Evolutionary conservation across 495 filamentous ascomycete species (phyloP).

Genomic region (Neurospora terricola): DNA sequence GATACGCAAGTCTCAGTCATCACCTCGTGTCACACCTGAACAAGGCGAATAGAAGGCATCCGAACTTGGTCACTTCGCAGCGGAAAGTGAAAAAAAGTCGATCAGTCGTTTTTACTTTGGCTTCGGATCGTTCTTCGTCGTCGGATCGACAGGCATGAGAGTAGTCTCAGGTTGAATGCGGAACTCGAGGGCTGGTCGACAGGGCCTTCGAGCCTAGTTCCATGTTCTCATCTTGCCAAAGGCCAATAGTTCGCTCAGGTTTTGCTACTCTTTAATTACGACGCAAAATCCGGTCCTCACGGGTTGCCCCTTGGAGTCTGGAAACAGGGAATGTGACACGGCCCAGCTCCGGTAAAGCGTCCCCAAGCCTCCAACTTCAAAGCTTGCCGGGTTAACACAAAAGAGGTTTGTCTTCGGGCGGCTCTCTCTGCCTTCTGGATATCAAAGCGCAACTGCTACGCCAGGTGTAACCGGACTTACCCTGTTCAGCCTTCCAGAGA

Average conservation of each 20-base stretch:
- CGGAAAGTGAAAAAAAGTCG: background rate
- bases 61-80: background rate
- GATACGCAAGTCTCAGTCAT: background rate
- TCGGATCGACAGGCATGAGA: background rate
- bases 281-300: background rate
- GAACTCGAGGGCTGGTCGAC: background rate
- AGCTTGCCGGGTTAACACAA: background rate
- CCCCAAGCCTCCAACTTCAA: background rate
- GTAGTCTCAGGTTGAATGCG: background rate
- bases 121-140: background rate
- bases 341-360: background rate
- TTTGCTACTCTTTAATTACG: background rate
- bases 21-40: background rate
- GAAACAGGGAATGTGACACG: background rate
- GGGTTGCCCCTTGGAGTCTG: background rate
- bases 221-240: background rate
- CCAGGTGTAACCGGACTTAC: background rate
- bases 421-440: background rate
- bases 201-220: background rate
- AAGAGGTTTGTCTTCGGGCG: background rate
- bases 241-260: background rate
- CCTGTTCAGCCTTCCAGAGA: background rate
- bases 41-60: background rate
- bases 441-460: background rate
- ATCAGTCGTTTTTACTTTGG: background rate